phyloP scores from a whole-genome alignment of 1,139 yeast species.

The Protomyces lactucae-debilis region DNA sequence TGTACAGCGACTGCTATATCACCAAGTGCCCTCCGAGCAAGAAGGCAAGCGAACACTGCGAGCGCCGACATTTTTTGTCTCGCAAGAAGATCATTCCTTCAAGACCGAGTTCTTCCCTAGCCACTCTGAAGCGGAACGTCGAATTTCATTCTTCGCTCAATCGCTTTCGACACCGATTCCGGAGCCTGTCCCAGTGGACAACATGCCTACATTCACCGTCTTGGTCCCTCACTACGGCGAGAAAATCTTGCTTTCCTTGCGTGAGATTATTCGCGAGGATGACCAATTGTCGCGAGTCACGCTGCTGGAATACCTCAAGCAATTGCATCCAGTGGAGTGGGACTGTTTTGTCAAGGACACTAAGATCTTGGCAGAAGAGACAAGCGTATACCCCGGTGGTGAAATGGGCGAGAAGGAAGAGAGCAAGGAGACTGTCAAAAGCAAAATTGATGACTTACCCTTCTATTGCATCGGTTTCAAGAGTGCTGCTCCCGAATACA shows the following conservation, averaged over 20 bases:
- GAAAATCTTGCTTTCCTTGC: slow-evolving; percentile 86
- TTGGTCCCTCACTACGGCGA: slow-evolving; percentile 97
- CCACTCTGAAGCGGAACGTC: slow-evolving; percentile 97
- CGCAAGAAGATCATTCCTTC: slow-evolving; percentile 93
- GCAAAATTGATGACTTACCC: slow-evolving; percentile 93
- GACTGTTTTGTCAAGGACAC: slow-evolving; percentile 98
- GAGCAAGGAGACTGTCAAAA: slow-evolving; percentile 65
- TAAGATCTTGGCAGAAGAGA: slow-evolving; percentile 95
- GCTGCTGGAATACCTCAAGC: slow-evolving; percentile 89
- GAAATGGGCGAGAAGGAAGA: slow-evolving; percentile 49
- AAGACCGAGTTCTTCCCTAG: slow-evolving; percentile 95
- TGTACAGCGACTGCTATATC: slow-evolving; percentile 92
- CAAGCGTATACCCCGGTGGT: slow-evolving; percentile 66
- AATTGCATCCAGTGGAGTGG: slow-evolving; percentile 98
- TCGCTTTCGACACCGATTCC: slow-evolving; percentile 97
- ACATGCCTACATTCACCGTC: slow-evolving; percentile 98
- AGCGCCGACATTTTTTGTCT: slow-evolving; percentile 97
- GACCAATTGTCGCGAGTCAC: slow-evolving; percentile 98
- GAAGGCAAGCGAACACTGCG: slow-evolving; percentile 97
- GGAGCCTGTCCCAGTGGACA: slow-evolving; percentile 96
- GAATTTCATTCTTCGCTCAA: slow-evolving; percentile 98
- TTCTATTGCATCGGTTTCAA: slow-evolving; percentile 99
- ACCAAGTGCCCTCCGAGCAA: slow-evolving; percentile 86
- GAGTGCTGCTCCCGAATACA: slow-evolving; percentile 98
- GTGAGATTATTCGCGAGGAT: slow-evolving; percentile 97